phyloP scores from a whole-genome alignment of 2,329 filamentous ascomycete species.

The Fusarium foetens region DNA sequence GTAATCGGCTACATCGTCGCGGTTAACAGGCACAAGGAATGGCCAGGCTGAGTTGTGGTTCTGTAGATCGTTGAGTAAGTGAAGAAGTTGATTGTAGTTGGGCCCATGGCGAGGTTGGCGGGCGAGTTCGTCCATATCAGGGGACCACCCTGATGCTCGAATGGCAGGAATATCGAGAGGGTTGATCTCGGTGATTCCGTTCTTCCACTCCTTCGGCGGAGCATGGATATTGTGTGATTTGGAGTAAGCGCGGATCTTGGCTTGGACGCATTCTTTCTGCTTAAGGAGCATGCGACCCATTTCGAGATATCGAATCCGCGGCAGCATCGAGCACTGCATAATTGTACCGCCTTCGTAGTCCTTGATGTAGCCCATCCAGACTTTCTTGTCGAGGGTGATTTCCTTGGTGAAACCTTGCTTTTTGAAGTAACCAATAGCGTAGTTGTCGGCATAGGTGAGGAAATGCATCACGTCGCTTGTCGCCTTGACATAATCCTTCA shows the following conservation, averaged over 20 bases:
- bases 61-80: conserved; percentile 93
- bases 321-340: conserved; percentile 99
- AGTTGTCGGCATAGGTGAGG: conserved; percentile 97
- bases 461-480: conserved; percentile 99
- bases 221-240: conserved; percentile 88
- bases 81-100: conserved; percentile 93
- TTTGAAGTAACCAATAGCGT: conserved; percentile 98
- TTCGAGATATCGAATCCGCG: conserved; percentile 93
- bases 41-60: conserved; percentile 95
- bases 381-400: conserved; percentile 87
- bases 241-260: conserved; percentile 92
- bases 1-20: conserved; percentile 97
- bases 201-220: conserved; percentile 87
- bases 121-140: conserved; percentile 96
- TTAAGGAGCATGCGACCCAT: conserved; percentile 93
- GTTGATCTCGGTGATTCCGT: conserved; percentile 78
- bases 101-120: conserved; percentile 95
- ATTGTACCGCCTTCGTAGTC: conserved; percentile 99
- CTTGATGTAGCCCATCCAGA: conserved; percentile 99
- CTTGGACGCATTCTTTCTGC: conserved; percentile 94
- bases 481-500: conserved; percentile 98
- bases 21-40: conserved; percentile 91
- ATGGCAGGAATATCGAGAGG: conserved; percentile 89
- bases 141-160: conserved; percentile 91
- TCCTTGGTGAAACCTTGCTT: conserved; percentile 99